These are phyloP conservation scores for Penicillium egyptiacum DNA, from an alignment of 495 filamentous ascomycete species.

Conservation along the genomic window DNA sequence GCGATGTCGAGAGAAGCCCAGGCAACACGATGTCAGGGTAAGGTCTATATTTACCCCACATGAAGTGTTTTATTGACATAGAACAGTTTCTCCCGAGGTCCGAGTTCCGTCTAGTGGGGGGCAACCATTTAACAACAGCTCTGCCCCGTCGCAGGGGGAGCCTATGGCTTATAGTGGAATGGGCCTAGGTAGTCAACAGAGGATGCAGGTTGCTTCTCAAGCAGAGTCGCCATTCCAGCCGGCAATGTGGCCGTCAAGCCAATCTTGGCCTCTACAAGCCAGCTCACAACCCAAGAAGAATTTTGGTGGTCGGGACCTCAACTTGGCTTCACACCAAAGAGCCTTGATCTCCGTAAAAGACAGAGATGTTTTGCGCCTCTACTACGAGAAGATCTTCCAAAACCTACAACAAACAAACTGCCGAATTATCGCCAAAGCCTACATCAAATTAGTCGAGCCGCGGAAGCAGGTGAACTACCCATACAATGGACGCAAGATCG, in stretches of 20 bases:
- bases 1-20: constrained; percentile 26
- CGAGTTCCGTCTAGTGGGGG: not conserved
- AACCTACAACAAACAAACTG: constrained; percentile 72
- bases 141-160: not conserved
- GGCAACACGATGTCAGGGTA: constrained; percentile 19
- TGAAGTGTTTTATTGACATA: not conserved
- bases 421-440: constrained; percentile 67
- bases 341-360: constrained; percentile 55
- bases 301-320: constrained; percentile 30
- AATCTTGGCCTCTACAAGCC: constrained; percentile 2
- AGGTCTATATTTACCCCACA: not conserved
- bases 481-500: constrained; percentile 61
- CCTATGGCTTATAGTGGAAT: not conserved
- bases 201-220: not conserved
- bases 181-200: not conserved
- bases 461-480: constrained; percentile 82
- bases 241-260: constrained; percentile 13
- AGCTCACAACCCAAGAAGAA: constrained; percentile 18
- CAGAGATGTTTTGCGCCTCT: constrained; percentile 50
- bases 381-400: constrained; percentile 63
- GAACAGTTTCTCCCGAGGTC: not conserved
- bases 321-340: constrained; percentile 32
- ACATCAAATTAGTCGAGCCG: constrained; percentile 77
- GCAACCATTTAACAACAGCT: not conserved
- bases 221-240: constrained; percentile 7